A percentile compares a stretch with the other conserved stretches of the same genome.
phyloP scores from a whole-genome alignment of 1,139 yeast genomes.

The Geotrichum citri-aurantii region DNA sequence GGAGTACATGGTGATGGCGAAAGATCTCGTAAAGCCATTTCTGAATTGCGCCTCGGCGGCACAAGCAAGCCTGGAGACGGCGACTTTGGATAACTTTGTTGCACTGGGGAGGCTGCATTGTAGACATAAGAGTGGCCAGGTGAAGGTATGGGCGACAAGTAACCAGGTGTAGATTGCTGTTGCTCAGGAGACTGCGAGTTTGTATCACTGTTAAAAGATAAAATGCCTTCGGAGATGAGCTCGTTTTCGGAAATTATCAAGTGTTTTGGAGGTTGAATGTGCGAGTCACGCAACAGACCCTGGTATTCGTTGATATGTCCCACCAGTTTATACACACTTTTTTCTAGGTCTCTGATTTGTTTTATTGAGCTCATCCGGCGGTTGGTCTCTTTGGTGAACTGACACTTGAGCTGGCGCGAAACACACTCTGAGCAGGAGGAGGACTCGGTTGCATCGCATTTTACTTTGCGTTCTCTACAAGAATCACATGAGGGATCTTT shows the following conservation, averaged over 20 bases:
- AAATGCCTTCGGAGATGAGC: constrained; percentile 3
- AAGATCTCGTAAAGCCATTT: constrained; percentile 1
- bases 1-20: constrained; percentile 7
- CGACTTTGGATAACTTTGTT: constrained; percentile 3
- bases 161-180: constrained; percentile 1
- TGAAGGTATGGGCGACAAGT: constrained; percentile 2
- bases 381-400: constrained; percentile 30
- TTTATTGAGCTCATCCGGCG: constrained; percentile 27
- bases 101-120: constrained; percentile 1
- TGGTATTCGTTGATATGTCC: constrained; percentile 20
- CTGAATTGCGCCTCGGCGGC: constrained; percentile 9
- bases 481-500: constrained; percentile 35
- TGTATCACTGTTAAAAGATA: background rate
- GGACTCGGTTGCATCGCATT: constrained; percentile 33
- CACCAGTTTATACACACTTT: constrained; percentile 19
- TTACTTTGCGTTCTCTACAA: constrained; percentile 34
- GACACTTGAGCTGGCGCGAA: constrained; percentile 31
- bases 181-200: constrained; percentile 3
- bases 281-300: constrained; percentile 18
- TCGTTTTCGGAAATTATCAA: constrained; percentile 21
- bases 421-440: constrained; percentile 32
- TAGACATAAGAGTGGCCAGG: background rate
- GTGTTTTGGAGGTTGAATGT: constrained; percentile 25
- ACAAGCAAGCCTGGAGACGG: constrained; percentile 4
- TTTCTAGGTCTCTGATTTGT: constrained; percentile 25